Conservation (phyloP, 164 flowering plant genomes). For the grape (Vitis vinifera) region ASM3070453v1 NC_081815.1:9737001-9737500, state of each 20-base stretch:
- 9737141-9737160: neutral
- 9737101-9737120: too few relatives aligned
- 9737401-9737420: neutral
- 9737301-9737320: neutral
- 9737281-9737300: neutral
- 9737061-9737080: too few relatives aligned
- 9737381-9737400: neutral
- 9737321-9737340: neutral
- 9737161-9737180: constrained; percentile 15
- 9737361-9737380: neutral
- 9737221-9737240: constrained; percentile 5
- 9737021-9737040: too few relatives aligned
- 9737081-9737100: too few relatives aligned
- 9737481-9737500: too few relatives aligned
- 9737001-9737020: too few relatives aligned
- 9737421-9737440: neutral
- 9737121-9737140: constrained; percentile 10
- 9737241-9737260: constrained; percentile 8
- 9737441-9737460: constrained; percentile 5
- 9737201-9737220: constrained; percentile 1
- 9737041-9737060: too few relatives aligned
- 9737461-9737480: neutral
- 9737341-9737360: neutral
- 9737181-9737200: constrained; percentile 4
- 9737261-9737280: constrained; percentile 1